Evolutionary conservation across 371 early-diverging fungal species (phyloP), one percentile per base, ranked within the genome.

Genomic region (Mortierella sp.): DNA sequence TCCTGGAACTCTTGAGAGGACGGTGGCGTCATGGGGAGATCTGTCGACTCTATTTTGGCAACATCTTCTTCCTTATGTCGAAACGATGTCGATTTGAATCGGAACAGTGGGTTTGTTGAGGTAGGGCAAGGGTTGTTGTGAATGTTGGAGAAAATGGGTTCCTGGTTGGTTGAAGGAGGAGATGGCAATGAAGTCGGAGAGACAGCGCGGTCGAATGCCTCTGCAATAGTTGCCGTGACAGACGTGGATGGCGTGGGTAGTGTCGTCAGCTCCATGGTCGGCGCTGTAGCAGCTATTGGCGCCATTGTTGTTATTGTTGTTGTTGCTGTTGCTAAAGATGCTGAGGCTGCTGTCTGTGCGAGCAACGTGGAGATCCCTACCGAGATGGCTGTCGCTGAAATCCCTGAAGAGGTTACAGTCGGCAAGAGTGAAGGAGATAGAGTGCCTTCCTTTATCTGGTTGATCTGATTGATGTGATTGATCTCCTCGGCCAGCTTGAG

Each of bases 21-120:
- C 1, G 83, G 83, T 26, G 80, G 83, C 0, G 83, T 79, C 74
- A 79, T 76, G 71, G 74, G 80, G 5, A 73, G 54, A 3, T 71
- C 48, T 54, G 55, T 74, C 2, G 80, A 31, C 40, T 83, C 77
- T 24, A 72, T 69, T 4, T 57, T 71, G 44, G 57, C 72, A 71
- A 74, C 61, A 26, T 76, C 82, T 11, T 74, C 71, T 1, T 75
- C 79, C 8, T 76, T 76, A 0, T 74, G 76, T 28, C 74, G 31
- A 21, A 67, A 40, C 10, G 43, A 37, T 21, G 67, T 40, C 24
- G 79, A 74, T 16, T 74, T 74, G 51, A 61, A 50, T 21, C 69
- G 31, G 54, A 46, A 19, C 13, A 50, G 40, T 72, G 43, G 55
- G 24, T 24, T 37, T 31, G 31, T 16, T 31, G 61, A 61, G 5